Conservation (phyloP, 2,329 filamentous ascomycete genomes). For the Aspergillus jensenii region DNA sequence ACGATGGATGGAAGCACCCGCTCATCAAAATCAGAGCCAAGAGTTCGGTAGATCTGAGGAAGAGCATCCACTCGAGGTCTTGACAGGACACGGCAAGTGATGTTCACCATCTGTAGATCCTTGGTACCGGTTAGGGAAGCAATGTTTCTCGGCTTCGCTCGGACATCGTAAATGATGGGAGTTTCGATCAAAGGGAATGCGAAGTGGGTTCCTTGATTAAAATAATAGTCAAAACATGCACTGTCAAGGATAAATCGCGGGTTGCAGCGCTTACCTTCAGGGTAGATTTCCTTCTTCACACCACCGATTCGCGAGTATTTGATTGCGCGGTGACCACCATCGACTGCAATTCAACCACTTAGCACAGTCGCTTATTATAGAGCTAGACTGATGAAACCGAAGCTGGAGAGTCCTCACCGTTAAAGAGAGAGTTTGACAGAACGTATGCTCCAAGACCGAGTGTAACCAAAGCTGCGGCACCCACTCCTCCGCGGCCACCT, state of each 20-base stretch:
- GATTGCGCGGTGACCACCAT: constrained; percentile 97
- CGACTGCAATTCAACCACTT: constrained; percentile 57
- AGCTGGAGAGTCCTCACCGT: constrained; percentile 49
- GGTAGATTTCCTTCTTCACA: constrained; percentile 95
- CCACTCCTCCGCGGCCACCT: constrained; percentile 53
- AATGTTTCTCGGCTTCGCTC: constrained; percentile 94
- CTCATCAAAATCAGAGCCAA: constrained; percentile 96
- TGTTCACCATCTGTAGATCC: constrained; percentile 99
- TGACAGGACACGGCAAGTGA: constrained; percentile 98
- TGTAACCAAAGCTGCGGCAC: constrained; percentile 55
- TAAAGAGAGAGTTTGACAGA: constrained; percentile 63
- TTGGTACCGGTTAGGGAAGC: constrained; percentile 97
- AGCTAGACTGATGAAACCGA: background rate
- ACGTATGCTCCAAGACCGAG: constrained; percentile 48
- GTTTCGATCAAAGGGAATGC: constrained; percentile 97
- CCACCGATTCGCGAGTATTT: constrained; percentile 93
- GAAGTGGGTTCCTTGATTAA: constrained; percentile 77
- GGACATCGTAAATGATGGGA: constrained; percentile 94
- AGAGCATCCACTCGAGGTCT: constrained; percentile 83
- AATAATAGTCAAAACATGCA: background rate
- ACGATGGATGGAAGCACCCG: constrained; percentile 95
- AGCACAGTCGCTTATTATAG: constrained; percentile 15
- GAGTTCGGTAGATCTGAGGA: constrained; percentile 94
- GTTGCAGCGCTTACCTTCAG: constrained; percentile 65
- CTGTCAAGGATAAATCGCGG: background rate